Evolutionary conservation across 2,329 filamentous ascomycete genomes (phyloP).

Genomic region (Ascochyta koolunga): DNA sequence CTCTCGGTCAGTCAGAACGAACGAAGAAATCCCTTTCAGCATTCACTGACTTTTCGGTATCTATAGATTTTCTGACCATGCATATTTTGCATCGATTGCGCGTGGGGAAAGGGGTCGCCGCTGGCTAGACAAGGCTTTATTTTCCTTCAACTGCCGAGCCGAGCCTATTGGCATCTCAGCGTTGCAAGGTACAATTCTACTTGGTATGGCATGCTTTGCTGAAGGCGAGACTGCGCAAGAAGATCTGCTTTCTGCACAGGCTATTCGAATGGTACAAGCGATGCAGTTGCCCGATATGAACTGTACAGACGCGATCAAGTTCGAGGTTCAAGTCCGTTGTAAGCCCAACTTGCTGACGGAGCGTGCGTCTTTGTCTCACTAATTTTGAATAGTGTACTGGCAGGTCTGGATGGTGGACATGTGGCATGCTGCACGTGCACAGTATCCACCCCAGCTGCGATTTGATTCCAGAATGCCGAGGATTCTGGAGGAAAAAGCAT

Average conservation of each 20-base stretch:
- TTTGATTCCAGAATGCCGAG: neutral
- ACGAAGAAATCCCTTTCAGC: neutral
- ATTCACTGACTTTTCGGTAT: neutral
- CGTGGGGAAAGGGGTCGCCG: constrained; percentile 1
- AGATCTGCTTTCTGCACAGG: constrained; percentile 4
- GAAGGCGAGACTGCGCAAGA: constrained; percentile 6
- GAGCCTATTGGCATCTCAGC: constrained; percentile 3
- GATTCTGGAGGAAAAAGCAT: constrained; percentile 6
- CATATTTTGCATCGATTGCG: neutral
- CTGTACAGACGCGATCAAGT: neutral
- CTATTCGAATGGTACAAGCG: constrained; percentile 9
- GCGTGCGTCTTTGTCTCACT: neutral
- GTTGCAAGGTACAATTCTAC: constrained; percentile 5
- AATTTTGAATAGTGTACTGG: constrained; percentile 1
- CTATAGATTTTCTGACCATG: constrained; percentile 5
- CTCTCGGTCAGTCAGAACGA: neutral
- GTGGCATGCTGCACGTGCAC: constrained; percentile 2
- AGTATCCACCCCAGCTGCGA: constrained; percentile 5
- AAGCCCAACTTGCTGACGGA: neutral
- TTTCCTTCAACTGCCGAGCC: neutral
- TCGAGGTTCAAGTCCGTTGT: constrained; percentile 3
- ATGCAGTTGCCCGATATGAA: neutral
- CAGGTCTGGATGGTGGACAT: constrained; percentile 11
- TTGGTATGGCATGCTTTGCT: constrained; percentile 11
- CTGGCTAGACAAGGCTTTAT: constrained; percentile 8